These are phyloP conservation scores for Zalaria sp. DNA, from an alignment of 2,329 filamentous ascomycete species.

Conservation along the genomic window DNA sequence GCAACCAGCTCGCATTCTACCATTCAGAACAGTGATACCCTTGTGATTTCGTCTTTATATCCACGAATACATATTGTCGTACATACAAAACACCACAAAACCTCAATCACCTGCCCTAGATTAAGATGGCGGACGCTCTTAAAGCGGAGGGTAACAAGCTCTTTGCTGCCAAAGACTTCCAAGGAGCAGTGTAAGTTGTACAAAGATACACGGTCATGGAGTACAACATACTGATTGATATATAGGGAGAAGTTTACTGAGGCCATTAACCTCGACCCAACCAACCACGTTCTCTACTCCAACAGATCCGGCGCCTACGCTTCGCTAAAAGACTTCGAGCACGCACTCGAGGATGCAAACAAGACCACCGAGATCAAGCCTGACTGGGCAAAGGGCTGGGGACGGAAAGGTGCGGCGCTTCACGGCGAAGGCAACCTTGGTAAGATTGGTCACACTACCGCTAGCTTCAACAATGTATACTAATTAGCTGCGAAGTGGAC, in stretches of 20 bases:
- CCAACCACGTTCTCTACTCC: conserved; percentile 94
- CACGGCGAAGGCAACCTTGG: conserved; percentile 75
- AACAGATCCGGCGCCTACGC: conserved; percentile 83
- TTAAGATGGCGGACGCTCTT: conserved; percentile 57
- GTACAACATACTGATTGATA: conserved; percentile 2
- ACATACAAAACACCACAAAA: not conserved
- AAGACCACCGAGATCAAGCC: conserved; percentile 93
- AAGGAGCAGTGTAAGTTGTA: conserved; percentile 73
- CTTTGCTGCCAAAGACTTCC: conserved; percentile 93
- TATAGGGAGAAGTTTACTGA: conserved; percentile 81
- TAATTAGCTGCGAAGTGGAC: conserved; percentile 34
- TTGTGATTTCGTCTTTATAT: not conserved
- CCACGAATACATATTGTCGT: not conserved
- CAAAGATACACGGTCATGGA: conserved; percentile 1
- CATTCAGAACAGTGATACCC: too few species aligned
- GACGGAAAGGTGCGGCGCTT: conserved; percentile 78
- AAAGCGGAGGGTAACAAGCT: conserved; percentile 98
- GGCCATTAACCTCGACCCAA: conserved; percentile 75
- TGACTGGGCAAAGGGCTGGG: conserved; percentile 96
- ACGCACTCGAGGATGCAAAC: conserved; percentile 75
- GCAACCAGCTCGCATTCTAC: too few species aligned
- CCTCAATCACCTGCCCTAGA: not conserved
- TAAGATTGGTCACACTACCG: conserved; percentile 20
- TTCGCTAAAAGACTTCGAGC: conserved; percentile 76
- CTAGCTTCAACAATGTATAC: too few species aligned